Conservation (phyloP, 768 basidiomycete genomes). For the Mycena belliarum region DNA sequence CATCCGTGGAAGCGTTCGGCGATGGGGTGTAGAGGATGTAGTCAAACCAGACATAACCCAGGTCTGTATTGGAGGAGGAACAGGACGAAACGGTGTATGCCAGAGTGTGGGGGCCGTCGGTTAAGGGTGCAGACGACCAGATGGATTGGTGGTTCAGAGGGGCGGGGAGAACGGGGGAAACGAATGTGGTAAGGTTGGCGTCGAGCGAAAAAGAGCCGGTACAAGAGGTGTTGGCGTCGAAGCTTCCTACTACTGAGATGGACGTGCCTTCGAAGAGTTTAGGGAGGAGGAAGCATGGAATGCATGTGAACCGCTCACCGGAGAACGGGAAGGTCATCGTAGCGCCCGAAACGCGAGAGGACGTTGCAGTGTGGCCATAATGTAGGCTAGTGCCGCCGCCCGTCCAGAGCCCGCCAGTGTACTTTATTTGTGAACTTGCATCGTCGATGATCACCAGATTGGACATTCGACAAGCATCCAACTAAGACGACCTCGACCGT, state of each 20-base stretch:
- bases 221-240: slow-evolving; percentile 21
- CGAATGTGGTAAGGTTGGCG: slow-evolving; percentile 17
- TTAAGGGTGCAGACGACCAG: slow-evolving; percentile 18
- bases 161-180: slow-evolving; percentile 9
- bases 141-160: slow-evolving; percentile 22
- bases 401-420: slow-evolving; percentile 21
- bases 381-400: slow-evolving; percentile 6
- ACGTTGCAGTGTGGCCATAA: slow-evolving; percentile 23
- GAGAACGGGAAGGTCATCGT: slow-evolving; percentile 24
- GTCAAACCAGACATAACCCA: slow-evolving; percentile 25
- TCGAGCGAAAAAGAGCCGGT: slow-evolving; percentile 23
- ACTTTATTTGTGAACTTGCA: slow-evolving; percentile 18
- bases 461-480: slow-evolving; percentile 19
- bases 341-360: slow-evolving; percentile 13
- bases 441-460: slow-evolving; percentile 23
- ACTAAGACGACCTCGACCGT: slow-evolving; percentile 3
- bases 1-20: slow-evolving; percentile 15
- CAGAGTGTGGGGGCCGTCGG: slow-evolving; percentile 25
- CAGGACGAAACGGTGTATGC: slow-evolving; percentile 24
- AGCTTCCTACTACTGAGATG: slow-evolving; percentile 20
- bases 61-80: slow-evolving; percentile 2
- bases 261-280: slow-evolving; percentile 22
- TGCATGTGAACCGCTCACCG: slow-evolving; percentile 19
- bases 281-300: neutral
- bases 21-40: slow-evolving; percentile 27